Evolutionary conservation across 352 stramenopile species (phyloP).

Genomic region (Phytophthora fragariae): DNA sequence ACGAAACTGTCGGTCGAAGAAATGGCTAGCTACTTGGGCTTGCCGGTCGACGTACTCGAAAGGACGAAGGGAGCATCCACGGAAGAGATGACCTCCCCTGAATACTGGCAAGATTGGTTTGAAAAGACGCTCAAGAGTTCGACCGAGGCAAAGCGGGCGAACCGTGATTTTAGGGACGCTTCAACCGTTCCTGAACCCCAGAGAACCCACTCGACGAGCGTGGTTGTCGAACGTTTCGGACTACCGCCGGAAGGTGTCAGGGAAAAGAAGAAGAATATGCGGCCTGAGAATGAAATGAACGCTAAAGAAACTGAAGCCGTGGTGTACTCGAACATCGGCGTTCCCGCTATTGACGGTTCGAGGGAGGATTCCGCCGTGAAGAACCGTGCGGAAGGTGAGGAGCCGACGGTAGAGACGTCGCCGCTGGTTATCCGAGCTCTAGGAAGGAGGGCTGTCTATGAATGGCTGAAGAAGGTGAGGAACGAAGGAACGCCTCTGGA

Average conservation of each 20-base stretch:
- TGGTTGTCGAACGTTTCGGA: not conserved
- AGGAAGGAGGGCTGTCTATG: not conserved
- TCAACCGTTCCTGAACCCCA: not conserved
- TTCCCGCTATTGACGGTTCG: not conserved
- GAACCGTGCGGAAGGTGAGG: not conserved
- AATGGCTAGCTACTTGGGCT: not conserved
- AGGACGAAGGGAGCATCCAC: not conserved
- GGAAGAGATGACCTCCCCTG: not conserved
- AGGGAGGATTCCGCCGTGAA: not conserved
- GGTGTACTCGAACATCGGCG: not conserved
- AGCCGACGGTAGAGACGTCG: too few species aligned
- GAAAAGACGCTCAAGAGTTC: not conserved
- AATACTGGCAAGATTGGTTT: constrained; percentile 8
- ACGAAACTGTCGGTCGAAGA: not conserved
- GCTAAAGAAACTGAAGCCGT: not conserved
- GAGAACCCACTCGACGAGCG: not conserved
- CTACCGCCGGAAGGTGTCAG: not conserved
- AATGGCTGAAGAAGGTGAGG: not conserved
- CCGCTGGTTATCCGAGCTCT: not conserved
- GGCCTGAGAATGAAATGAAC: not conserved
- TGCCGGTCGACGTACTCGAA: not conserved
- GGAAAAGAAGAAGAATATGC: not conserved
- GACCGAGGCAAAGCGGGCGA: not conserved
- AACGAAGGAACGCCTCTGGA: too few species aligned
- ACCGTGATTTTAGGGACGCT: not conserved